These are phyloP conservation scores for Malus hybrid DNA, from an alignment of 331 rosid species.

Conservation along the genomic window DNA sequence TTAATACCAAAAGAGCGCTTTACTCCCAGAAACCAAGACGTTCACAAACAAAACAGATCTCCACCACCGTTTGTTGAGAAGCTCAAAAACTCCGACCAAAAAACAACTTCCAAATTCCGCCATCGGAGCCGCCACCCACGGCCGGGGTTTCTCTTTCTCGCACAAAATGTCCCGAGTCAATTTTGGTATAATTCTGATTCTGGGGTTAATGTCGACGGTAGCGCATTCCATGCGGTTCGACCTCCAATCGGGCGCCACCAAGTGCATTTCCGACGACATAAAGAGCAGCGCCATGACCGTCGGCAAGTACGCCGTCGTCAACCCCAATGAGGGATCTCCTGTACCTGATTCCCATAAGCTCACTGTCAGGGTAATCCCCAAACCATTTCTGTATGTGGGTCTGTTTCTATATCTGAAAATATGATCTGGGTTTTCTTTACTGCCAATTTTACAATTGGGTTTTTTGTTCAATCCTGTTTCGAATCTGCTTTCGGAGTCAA, in stretches of 20 bases:
- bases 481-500: not conserved
- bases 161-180: not conserved
- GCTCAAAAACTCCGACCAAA: slow-evolving; percentile 7
- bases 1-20: not conserved
- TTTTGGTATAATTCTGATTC: not conserved
- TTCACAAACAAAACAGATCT: not conserved
- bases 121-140: not conserved
- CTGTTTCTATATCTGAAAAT: not conserved
- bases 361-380: slow-evolving; percentile 46
- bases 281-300: slow-evolving; percentile 62
- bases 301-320: slow-evolving; percentile 58
- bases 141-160: not conserved
- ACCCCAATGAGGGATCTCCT: slow-evolving; percentile 41
- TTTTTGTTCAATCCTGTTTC: not conserved
- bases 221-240: slow-evolving; percentile 61
- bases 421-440: not conserved
- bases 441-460: not conserved
- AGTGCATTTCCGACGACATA: slow-evolving; percentile 80
- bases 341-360: slow-evolving; percentile 54
- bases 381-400: not conserved
- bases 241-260: slow-evolving; percentile 48
- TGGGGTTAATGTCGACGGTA: not conserved
- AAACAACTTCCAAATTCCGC: not conserved
- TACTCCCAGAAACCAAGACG: not conserved
- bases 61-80: not conserved